Evolutionary conservation across 192 early-diverging fungal genomes (phyloP), one percentile per base, ranked within the genome.

Genomic region (Coemansia furcata): DNA sequence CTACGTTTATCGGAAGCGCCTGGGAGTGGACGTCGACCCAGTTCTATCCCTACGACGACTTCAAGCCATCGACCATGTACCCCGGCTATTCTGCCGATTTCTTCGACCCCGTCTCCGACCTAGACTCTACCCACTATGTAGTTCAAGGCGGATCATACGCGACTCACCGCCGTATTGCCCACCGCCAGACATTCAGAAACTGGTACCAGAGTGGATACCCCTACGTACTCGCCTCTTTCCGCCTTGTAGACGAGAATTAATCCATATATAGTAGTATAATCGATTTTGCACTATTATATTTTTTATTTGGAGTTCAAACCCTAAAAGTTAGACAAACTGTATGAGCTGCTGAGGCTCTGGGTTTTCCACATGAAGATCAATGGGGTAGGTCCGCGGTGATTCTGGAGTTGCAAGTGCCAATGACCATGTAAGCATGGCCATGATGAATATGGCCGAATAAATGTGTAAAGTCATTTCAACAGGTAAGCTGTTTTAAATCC

Each of bases 51-150:
- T 76, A 87, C 67, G 77, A 79, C 3, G 88, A 88, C 5, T 96
- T 92, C 63, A 68, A 77, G 49, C 63, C 83, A 8, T 89, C 88
- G 21, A 62, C 74, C 26, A 66, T 92, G 39, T 98, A 96, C 69
- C 94, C 94, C 10, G 94, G 93, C 1, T 98, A 98, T 78, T 93
- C 93, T 4, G 69, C 84, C 3, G 94, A 98, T 71, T 97, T 97
- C 64, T 95, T 97, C 71, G 94, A 98, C 67, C 88, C 79, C 29
- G 65, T 67, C n/a, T 49, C 55, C 23, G 54, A 42, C 3, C 29
- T n/a, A 7, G 66, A 75, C 49, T 71, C 73, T 3, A 91, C 93
- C 62, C 94, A 98, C 77, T 82, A 86, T 66, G 86, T 93, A 2
- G 83, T 98, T 17, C 65, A 95, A 33, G 95, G 96, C 50, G 96